Evolutionary conservation across 2,329 filamentous ascomycete genomes (phyloP).

Genomic region (Leptographium wingfieldii): DNA sequence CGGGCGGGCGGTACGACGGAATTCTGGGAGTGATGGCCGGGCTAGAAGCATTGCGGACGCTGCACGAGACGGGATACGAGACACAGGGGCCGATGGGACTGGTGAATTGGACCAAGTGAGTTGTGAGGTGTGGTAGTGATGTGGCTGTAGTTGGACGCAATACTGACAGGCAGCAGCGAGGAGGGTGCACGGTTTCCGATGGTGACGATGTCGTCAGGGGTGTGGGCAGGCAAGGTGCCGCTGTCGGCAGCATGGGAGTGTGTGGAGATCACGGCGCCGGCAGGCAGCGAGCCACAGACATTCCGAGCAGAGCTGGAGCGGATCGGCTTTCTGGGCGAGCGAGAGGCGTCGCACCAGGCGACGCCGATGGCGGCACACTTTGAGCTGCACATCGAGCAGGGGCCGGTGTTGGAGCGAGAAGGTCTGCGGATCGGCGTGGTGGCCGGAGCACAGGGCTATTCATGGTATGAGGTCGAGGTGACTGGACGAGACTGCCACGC

Average conservation of each 20-base stretch:
- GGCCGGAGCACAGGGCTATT: constrained; percentile 60
- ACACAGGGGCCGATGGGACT: constrained; percentile 62
- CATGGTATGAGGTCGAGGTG: constrained; percentile 58
- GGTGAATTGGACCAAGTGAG: constrained; percentile 64
- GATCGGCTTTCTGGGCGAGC: constrained; percentile 57
- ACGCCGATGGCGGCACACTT: constrained; percentile 65
- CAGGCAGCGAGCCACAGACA: constrained; percentile 40
- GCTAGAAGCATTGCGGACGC: constrained; percentile 55
- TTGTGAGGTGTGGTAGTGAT: not conserved
- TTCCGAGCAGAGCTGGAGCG: constrained; percentile 55
- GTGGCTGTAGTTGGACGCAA: not conserved
- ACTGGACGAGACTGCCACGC: constrained; percentile 58
- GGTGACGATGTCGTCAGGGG: constrained; percentile 60
- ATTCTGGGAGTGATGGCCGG: constrained; percentile 64
- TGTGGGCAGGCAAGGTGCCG: constrained; percentile 58
- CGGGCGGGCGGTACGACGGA: constrained; percentile 61
- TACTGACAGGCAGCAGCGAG: constrained; percentile 35
- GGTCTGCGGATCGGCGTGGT: constrained; percentile 56
- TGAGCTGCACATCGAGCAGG: constrained; percentile 77
- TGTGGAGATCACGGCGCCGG: constrained; percentile 36
- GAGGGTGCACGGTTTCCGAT: constrained; percentile 71
- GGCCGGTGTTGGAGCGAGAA: constrained; percentile 56
- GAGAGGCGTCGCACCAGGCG: constrained; percentile 41
- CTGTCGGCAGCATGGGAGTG: constrained; percentile 47
- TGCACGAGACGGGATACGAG: constrained; percentile 54